Conservation (phyloP, 371 early-diverging fungal species). For the Syncephalastrum racemosum region DNA sequence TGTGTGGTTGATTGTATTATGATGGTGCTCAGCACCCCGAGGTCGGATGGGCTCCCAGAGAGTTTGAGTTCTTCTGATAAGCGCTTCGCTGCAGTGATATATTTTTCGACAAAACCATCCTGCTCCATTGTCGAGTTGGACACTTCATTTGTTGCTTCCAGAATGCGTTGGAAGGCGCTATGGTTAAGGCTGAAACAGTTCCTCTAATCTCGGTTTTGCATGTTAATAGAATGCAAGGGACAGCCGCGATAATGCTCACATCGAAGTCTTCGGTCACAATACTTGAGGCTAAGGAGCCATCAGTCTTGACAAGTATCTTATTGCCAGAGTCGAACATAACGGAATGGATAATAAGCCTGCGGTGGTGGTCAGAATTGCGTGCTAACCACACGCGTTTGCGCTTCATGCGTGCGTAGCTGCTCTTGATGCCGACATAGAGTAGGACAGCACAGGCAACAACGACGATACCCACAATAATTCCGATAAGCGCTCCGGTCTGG, state of each 20-base stretch:
- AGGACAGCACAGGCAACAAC: slow-evolving; percentile 26
- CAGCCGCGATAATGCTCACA: background rate
- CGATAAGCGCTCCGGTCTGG: slow-evolving; percentile 25
- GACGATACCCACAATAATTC: slow-evolving; percentile 31
- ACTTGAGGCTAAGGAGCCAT: slow-evolving; percentile 30
- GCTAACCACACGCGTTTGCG: background rate
- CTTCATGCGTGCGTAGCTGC: background rate
- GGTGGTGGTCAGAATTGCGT: slow-evolving; percentile 13
- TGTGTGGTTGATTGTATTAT: too few species aligned
- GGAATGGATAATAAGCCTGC: slow-evolving; percentile 23
- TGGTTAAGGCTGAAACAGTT: background rate
- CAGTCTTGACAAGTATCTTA: slow-evolving; percentile 34
- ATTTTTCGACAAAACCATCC: background rate
- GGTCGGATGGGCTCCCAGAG: too few species aligned
- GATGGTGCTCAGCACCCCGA: too few species aligned
- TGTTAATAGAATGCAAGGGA: background rate
- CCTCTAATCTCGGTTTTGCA: background rate
- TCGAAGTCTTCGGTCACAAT: background rate
- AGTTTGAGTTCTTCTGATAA: too few species aligned
- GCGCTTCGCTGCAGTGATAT: too few species aligned
- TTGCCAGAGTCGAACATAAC: slow-evolving; percentile 32
- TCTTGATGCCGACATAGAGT: slow-evolving; percentile 17
- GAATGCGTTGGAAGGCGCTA: background rate
- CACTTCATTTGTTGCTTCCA: background rate
- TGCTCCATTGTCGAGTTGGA: background rate